Base-by-base conservation (phyloP, 2,329 filamentous ascomycete genomes). In the Hymenoscyphus fructigenus region DNA sequence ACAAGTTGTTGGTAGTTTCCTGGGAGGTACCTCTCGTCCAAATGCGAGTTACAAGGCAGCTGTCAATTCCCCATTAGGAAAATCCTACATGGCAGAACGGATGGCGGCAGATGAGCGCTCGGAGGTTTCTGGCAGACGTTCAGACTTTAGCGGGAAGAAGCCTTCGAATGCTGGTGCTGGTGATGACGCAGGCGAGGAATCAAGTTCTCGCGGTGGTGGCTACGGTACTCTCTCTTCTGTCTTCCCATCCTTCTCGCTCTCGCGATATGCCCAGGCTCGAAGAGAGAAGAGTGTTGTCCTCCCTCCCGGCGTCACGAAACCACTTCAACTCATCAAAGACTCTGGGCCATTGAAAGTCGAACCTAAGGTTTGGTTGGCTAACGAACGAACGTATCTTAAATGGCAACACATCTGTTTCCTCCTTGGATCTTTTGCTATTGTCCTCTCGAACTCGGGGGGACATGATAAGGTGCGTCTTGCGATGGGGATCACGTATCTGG, bases 281-380 rank as follows among this genome's bases (percentile, higher is more conserved):
- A 81, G 84, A 57, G 77, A 82, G 71, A 79, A 80, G 32, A 78
- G 79, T 60, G 79, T 81, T 14, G 79, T 83, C 61, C 82, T 98
- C 2, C 95, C 95, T 0, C 91, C 93, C 29, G 95, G 95, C 36
- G 92, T 99, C n/a, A 86, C 86, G 26, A 88, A 96, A 75, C 95
- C 95, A 1, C 87, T 85, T 9, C 84, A 88, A 69, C 96, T 94
- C 88, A 91, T 99, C 82, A 99, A 99, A 81, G 96, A 99, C 78
- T 86, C 90, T 38, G 94, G 95, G 2, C 91, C 93, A 41, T 85
- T 98, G 69, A 91, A 93, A 75, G 92, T 99, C 64, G 95, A 99
- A 80, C 93, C 92, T 67, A 99, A 99, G 79, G 94, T 99, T 34
- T 99, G 95, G 94, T 88, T 99, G 64, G 95, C 95, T 62, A 99